These are phyloP conservation scores for Cornus controversa DNA, from an alignment of 148 eudicot genomes.

Conservation along the genomic window DNA sequence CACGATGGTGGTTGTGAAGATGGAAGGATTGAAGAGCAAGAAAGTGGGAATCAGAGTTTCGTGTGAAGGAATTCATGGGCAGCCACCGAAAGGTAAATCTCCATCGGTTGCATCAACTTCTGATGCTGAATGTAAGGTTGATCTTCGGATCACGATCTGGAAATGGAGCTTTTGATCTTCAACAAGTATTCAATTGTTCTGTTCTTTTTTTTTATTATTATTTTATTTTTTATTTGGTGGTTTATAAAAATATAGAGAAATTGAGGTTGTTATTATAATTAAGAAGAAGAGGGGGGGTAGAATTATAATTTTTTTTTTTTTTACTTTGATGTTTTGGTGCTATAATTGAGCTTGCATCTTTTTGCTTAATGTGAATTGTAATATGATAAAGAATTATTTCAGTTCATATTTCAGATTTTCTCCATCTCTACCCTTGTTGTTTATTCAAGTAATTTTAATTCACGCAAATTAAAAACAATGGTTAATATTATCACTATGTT, in stretches of 20 bases:
- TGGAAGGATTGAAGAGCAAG: slow-evolving; percentile 59
- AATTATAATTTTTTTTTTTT: neutral
- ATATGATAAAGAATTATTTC: neutral
- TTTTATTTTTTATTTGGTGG: slow-evolving; percentile 1
- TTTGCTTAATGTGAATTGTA: neutral
- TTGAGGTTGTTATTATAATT: slow-evolving; percentile 15
- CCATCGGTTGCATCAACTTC: slow-evolving; percentile 39
- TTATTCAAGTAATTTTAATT: too few relatives aligned
- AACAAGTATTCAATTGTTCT: neutral
- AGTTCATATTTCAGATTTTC: neutral
- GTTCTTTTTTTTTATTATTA: neutral
- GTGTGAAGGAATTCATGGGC: slow-evolving; percentile 62
- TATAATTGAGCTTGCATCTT: neutral
- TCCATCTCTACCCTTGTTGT: neutral
- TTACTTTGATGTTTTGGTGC: slow-evolving; percentile 1
- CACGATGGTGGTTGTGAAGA: slow-evolving; percentile 50
- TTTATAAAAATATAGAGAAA: slow-evolving; percentile 20
- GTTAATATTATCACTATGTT: too few relatives aligned
- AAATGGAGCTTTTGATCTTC: slow-evolving; percentile 64
- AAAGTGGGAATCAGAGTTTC: slow-evolving; percentile 65
- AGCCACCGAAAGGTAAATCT: slow-evolving; percentile 48
- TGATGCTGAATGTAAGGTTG: slow-evolving; percentile 79
- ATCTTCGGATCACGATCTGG: slow-evolving; percentile 94
- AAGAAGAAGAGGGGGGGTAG: slow-evolving; percentile 5
- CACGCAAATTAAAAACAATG: too few relatives aligned